phyloP scores from a whole-genome alignment of 2,329 filamentous ascomycete species.

The Zasmidium citrigriseum region DNA sequence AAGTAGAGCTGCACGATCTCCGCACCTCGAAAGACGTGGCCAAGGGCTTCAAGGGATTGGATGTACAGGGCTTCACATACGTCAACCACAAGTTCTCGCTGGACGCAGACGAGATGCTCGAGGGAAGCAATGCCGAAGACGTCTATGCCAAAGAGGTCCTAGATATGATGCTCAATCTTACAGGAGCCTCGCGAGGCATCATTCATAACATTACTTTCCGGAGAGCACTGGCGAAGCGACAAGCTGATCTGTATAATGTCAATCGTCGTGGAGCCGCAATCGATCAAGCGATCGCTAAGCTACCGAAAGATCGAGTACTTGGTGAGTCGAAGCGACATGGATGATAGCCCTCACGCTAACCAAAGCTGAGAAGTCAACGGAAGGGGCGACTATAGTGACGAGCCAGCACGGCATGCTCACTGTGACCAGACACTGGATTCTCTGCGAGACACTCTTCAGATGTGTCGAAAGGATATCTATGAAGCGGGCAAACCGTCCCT shows the following conservation, averaged over 20 bases:
- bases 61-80: slow-evolving; percentile 19
- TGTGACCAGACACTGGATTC: slow-evolving; percentile 17
- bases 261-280: slow-evolving; percentile 7
- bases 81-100: slow-evolving; percentile 12
- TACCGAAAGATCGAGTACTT: slow-evolving; percentile 14
- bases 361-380: slow-evolving; percentile 14
- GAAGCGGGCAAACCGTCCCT: slow-evolving; percentile 10
- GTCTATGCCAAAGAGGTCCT: slow-evolving; percentile 15
- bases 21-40: slow-evolving; percentile 13
- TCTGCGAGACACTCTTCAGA: slow-evolving; percentile 8
- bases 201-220: slow-evolving; percentile 16
- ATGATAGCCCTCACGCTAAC: background rate
- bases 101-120: slow-evolving; percentile 10
- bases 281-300: slow-evolving; percentile 10
- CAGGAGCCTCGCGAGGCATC: slow-evolving; percentile 17
- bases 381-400: slow-evolving; percentile 2
- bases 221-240: slow-evolving; percentile 8
- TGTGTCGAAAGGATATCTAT: slow-evolving; percentile 13
- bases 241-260: slow-evolving; percentile 13
- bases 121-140: slow-evolving; percentile 17
- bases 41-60: slow-evolving; percentile 15
- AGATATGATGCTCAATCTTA: slow-evolving; percentile 16
- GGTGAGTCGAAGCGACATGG: slow-evolving; percentile 5
- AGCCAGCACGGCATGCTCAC: slow-evolving; percentile 21
- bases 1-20: slow-evolving; percentile 16